These are phyloP conservation scores for Castanea sativa DNA, from an alignment of 306 rosid species.

Conservation along the genomic window DNA sequence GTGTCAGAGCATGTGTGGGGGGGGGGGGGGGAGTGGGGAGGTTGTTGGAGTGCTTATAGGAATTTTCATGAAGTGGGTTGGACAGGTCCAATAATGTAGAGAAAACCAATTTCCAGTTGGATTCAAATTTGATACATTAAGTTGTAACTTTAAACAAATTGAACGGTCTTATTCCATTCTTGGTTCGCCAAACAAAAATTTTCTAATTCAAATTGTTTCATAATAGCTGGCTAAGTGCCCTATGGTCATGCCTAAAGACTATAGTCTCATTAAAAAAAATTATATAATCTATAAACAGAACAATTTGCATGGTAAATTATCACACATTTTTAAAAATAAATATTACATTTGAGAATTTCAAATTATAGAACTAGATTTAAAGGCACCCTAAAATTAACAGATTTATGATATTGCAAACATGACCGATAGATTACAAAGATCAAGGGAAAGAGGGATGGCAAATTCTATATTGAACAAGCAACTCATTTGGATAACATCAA, in stretches of 20 bases:
- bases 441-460: neutral
- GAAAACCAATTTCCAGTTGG: neutral
- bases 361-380: neutral
- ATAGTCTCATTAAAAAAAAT: neutral
- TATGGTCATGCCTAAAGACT: neutral
- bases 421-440: neutral
- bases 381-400: neutral
- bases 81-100: neutral
- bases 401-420: neutral
- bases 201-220: neutral
- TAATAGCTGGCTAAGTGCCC: neutral
- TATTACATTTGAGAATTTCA: neutral
- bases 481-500: slow-evolving; percentile 12
- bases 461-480: neutral
- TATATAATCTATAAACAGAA: neutral
- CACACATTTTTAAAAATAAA: no score
- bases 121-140: no score
- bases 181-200: neutral
- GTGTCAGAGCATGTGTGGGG: no score
- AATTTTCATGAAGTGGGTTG: neutral
- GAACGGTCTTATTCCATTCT: neutral
- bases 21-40: neutral
- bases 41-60: neutral
- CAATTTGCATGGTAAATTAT: neutral
- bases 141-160: neutral